phyloP scores from a whole-genome alignment of 495 filamentous ascomycete genomes.

The Penicillium robsamsonii region DNA sequence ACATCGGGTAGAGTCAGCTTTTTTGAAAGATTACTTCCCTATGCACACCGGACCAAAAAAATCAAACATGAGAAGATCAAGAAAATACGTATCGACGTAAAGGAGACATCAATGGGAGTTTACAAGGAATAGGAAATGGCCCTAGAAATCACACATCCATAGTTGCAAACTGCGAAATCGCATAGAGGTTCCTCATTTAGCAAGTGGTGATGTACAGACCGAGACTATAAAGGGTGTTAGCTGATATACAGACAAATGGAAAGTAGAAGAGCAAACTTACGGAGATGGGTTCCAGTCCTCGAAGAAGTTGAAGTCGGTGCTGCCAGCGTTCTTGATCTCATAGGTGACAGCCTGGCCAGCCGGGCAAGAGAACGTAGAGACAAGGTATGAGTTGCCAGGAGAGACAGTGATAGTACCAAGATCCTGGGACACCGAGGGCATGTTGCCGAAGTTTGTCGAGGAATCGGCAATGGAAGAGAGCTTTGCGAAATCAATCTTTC shows the following conservation, averaged over 20 bases:
- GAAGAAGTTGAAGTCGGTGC: slow-evolving; percentile 59
- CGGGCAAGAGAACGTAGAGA: slow-evolving; percentile 56
- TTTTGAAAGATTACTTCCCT: background rate
- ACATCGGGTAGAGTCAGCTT: background rate
- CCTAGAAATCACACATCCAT: background rate
- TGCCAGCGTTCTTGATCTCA: slow-evolving; percentile 51
- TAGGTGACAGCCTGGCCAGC: slow-evolving; percentile 50
- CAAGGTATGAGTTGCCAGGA: slow-evolving; percentile 55
- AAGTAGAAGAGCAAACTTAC: slow-evolving; percentile 23
- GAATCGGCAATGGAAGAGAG: slow-evolving; percentile 39
- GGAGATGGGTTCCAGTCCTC: slow-evolving; percentile 61
- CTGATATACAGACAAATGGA: background rate
- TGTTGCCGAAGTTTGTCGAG: slow-evolving; percentile 51
- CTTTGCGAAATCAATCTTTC: slow-evolving; percentile 52
- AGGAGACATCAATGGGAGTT: slow-evolving; percentile 9
- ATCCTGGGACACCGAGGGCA: slow-evolving; percentile 44
- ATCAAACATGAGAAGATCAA: slow-evolving; percentile 7
- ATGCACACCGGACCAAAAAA: slow-evolving; percentile 6
- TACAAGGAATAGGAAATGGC: slow-evolving; percentile 7
- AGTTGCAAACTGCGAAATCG: background rate
- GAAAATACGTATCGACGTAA: slow-evolving; percentile 7
- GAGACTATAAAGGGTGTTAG: slow-evolving; percentile 41
- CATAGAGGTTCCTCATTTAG: slow-evolving; percentile 26
- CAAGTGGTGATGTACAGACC: slow-evolving; percentile 62
- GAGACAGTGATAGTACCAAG: slow-evolving; percentile 48